Conservation (phyloP, 1,284 basidiomycete genomes). For the Puccinia novopanici region DNA sequence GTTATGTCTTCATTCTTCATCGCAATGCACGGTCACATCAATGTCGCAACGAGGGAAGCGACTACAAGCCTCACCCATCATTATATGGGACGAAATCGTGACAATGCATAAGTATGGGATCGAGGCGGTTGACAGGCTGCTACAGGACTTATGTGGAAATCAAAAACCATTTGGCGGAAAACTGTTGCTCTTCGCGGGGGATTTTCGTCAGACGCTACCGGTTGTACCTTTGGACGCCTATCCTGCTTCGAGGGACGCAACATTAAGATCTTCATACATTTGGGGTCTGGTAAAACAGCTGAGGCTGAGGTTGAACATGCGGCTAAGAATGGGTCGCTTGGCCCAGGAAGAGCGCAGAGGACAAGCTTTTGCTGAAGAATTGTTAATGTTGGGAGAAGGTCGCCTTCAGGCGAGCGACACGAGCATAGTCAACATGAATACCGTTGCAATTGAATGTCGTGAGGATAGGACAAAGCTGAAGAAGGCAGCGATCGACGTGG, state of each 20-base stretch:
- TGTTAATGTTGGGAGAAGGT: too few relatives aligned
- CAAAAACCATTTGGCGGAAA: background rate
- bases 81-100: too few relatives aligned
- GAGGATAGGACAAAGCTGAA: too few relatives aligned
- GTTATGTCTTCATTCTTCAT: background rate
- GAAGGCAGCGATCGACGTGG: too few relatives aligned
- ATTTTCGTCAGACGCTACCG: constrained; percentile 22
- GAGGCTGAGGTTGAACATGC: background rate
- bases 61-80: too few relatives aligned
- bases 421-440: too few relatives aligned
- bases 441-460: too few relatives aligned
- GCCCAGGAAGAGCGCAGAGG: too few relatives aligned
- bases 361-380: too few relatives aligned
- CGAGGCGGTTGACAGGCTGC: background rate
- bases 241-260: background rate
- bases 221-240: background rate
- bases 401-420: too few relatives aligned
- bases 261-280: background rate
- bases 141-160: background rate
- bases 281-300: background rate
- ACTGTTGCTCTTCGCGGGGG: background rate
- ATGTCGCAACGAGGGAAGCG: too few relatives aligned
- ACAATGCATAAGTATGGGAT: background rate
- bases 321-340: background rate
- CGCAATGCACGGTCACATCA: constrained; percentile 54